Evolutionary conservation across 2,329 filamentous ascomycete genomes (phyloP).

Genomic region (Macrophomina phaseolina): DNA sequence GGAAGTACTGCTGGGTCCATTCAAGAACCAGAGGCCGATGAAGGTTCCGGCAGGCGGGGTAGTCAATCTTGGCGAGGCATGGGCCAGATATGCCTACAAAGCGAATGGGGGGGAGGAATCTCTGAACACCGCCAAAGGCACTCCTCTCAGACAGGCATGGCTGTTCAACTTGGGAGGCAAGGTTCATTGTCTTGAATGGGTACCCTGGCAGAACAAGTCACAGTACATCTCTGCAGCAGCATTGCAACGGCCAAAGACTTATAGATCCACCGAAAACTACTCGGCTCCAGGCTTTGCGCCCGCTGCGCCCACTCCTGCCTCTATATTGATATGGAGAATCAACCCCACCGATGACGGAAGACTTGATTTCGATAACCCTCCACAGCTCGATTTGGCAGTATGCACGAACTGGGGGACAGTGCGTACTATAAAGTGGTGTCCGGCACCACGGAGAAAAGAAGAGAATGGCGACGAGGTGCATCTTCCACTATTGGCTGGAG

Average conservation of each 20-base stretch:
- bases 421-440: slow-evolving; percentile 63
- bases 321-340: slow-evolving; percentile 63
- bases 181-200: slow-evolving; percentile 57
- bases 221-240: slow-evolving; percentile 63
- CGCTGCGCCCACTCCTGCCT: slow-evolving; percentile 45
- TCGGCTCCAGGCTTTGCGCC: slow-evolving; percentile 38
- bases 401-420: slow-evolving; percentile 64
- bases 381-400: slow-evolving; percentile 57
- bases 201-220: slow-evolving; percentile 40
- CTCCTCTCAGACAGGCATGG: slow-evolving; percentile 50
- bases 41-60: slow-evolving; percentile 49
- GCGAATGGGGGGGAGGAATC: background rate
- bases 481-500: slow-evolving; percentile 61
- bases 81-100: slow-evolving; percentile 37
- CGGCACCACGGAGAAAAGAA: slow-evolving; percentile 43
- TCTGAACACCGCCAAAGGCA: slow-evolving; percentile 39
- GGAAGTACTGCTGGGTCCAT: slow-evolving; percentile 58
- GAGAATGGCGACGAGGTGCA: slow-evolving; percentile 37
- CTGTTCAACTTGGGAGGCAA: slow-evolving; percentile 62
- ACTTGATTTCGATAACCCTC: slow-evolving; percentile 51
- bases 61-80: slow-evolving; percentile 55
- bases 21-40: slow-evolving; percentile 51
- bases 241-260: slow-evolving; percentile 34
- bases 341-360: slow-evolving; percentile 38
- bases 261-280: slow-evolving; percentile 47